phyloP scores from a whole-genome alignment of 805 yeast genomes.

The Blastobotrys terrestris region DNA sequence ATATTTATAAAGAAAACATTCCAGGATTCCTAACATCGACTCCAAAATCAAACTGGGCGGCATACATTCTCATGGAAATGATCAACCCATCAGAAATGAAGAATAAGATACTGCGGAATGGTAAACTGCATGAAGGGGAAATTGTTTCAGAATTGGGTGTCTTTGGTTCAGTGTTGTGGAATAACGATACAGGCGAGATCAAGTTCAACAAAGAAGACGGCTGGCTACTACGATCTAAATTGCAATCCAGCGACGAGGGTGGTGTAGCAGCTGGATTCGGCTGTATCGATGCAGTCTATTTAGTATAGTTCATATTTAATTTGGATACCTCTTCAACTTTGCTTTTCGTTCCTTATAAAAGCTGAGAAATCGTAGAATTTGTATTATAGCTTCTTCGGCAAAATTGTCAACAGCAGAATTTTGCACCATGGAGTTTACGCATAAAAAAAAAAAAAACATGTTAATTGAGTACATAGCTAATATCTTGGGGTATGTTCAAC shows the following conservation, averaged over 20 bases:
- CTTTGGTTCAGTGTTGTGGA: constrained; percentile 76
- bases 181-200: constrained; percentile 53
- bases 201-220: constrained; percentile 68
- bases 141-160: constrained; percentile 88
- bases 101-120: constrained; percentile 67
- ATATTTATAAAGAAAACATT: constrained; percentile 80
- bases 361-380: too few species aligned
- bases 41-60: constrained; percentile 74
- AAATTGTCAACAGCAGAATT: too few species aligned
- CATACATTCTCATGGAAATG: constrained; percentile 89
- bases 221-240: constrained; percentile 81
- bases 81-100: constrained; percentile 67
- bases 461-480: not conserved
- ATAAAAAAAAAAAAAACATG: too few species aligned
- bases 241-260: constrained; percentile 86
- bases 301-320: constrained; percentile 29
- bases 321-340: too few species aligned
- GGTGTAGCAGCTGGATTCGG: constrained; percentile 99
- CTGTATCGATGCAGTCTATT: constrained; percentile 78
- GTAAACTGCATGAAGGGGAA: constrained; percentile 57
- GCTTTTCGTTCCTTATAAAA: too few species aligned
- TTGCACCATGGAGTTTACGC: too few species aligned
- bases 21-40: constrained; percentile 59
- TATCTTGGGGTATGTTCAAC: not conserved
- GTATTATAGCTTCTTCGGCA: too few species aligned